Conservation (phyloP, 306 rosid genomes). For the Benincasa hispida region DNA sequence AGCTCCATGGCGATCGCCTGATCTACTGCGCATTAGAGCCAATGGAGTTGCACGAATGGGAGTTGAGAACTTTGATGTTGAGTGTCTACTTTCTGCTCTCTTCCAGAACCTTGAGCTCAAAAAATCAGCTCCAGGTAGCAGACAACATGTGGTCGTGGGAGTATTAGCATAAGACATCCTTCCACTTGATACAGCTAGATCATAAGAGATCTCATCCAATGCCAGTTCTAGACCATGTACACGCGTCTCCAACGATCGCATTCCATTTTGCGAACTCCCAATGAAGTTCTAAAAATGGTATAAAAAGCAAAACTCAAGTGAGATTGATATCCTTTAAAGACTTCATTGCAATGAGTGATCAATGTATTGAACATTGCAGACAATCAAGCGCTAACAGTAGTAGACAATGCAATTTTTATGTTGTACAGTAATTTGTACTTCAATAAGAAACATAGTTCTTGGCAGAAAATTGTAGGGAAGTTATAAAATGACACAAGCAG, state of each 20-base stretch:
- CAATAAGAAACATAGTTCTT: not conserved
- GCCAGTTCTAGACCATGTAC: conserved; percentile 93
- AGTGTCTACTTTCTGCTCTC: conserved; percentile 44
- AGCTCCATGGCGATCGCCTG: conserved; percentile 19
- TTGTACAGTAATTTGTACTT: not conserved
- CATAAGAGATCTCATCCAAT: conserved; percentile 83
- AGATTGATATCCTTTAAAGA: not conserved
- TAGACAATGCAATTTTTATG: not conserved
- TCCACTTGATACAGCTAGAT: conserved; percentile 79
- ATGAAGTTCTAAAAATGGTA: conserved; percentile 54
- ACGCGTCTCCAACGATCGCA: conserved; percentile 88
- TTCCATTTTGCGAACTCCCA: conserved; percentile 86
- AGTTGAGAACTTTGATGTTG: conserved; percentile 36
- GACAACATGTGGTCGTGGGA: conserved; percentile 44
- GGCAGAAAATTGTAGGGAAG: not conserved
- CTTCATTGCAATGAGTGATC: not conserved
- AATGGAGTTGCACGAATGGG: conserved; percentile 29
- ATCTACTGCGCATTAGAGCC: conserved; percentile 25
- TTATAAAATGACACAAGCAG: not conserved
- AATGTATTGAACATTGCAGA: not conserved
- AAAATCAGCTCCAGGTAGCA: conserved; percentile 70
- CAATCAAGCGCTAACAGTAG: not conserved
- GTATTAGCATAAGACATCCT: conserved; percentile 43
- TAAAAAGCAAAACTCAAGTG: conserved; percentile 2
- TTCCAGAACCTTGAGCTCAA: conserved; percentile 79